phyloP scores from a whole-genome alignment of 305 asterid genomes.

The Withania somnifera region DNA sequence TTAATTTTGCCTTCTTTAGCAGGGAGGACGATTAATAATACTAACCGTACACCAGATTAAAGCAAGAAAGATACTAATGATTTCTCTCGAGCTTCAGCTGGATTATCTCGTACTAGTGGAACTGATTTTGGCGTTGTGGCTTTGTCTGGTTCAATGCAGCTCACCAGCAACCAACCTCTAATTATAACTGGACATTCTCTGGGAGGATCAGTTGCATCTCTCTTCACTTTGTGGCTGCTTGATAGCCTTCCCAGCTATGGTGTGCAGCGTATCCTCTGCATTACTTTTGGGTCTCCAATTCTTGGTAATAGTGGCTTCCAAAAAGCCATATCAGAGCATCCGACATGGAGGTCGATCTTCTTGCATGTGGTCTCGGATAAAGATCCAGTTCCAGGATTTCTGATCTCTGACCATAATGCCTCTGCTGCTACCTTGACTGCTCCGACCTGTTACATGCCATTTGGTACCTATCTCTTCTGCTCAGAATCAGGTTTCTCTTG shows the following conservation, averaged over 20 bases:
- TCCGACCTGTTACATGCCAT: conserved; percentile 9
- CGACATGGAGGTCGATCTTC: conserved; percentile 17
- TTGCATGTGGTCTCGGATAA: conserved; percentile 12
- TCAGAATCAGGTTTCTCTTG: conserved; percentile 17
- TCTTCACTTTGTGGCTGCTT: conserved; percentile 25
- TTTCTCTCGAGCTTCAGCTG: neutral
- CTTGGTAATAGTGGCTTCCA: conserved; percentile 19
- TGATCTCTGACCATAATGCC: neutral
- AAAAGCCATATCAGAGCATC: conserved; percentile 10
- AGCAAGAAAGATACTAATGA: neutral
- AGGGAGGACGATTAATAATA: neutral
- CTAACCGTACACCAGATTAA: neutral
- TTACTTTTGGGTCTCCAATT: conserved; percentile 21
- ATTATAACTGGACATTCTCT: conserved; percentile 20
- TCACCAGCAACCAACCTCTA: conserved; percentile 6
- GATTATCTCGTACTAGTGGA: neutral
- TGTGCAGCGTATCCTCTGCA: conserved; percentile 15
- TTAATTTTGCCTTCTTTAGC: neutral
- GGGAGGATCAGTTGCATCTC: conserved; percentile 25
- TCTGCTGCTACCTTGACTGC: neutral
- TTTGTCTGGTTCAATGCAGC: conserved; percentile 4
- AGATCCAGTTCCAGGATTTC: conserved; percentile 16
- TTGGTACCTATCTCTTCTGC: conserved; percentile 13
- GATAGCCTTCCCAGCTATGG: neutral
- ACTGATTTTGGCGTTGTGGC: neutral